Base-by-base conservation (phyloP, 257 asterid genomes). In the Solanum sejunctum region DNA sequence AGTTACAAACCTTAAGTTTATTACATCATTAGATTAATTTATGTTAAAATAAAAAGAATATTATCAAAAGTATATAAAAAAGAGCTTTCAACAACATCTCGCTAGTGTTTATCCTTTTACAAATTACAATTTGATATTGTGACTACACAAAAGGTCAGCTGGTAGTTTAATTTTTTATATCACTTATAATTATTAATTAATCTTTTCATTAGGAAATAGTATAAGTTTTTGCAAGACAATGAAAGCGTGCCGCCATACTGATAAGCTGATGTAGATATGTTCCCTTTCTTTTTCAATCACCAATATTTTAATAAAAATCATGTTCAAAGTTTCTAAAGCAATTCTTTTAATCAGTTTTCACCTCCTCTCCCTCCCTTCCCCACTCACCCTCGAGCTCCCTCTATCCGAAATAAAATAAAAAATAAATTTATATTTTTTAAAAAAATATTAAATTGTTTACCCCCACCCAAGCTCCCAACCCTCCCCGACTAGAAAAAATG, bases 1-100 rank as follows among this genome's bases (percentile, higher is more conserved):
- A 7, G 54, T 52, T 45, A 21, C 70, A 8, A 8, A 56, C 81
- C 58, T 47, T 73, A 21, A 47, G 41, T 12, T 21, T 66, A 43
- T 32, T 43, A 81, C 15, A 55, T 58, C 39, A 81, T 39, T 36
- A 28, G 63, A 80, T 6, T 23, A 78, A 78, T 54, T 3, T 28
- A 84, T 83, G 88, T 78, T 58, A 71, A 70, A 85, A 87, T 89
- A 85, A 83, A 54, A 39, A 39, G 56, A 32, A 16, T 52, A 61
- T 39, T 43, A 84, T 57, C n/a, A 9, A 86, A 84, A 83, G 85
- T 85, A 85, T 84, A 84, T 82, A 86, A 82, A 77, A 83, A 64
- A 85, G 85, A 82, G 90, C 86, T 84, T 86, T 86, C 88, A 87
- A 89, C 87, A 85, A 91, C 73, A 28, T 28, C 73, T 66, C 47